phyloP scores from a whole-genome alignment of 441 rosid species.

The Pelargonium australe region DNA sequence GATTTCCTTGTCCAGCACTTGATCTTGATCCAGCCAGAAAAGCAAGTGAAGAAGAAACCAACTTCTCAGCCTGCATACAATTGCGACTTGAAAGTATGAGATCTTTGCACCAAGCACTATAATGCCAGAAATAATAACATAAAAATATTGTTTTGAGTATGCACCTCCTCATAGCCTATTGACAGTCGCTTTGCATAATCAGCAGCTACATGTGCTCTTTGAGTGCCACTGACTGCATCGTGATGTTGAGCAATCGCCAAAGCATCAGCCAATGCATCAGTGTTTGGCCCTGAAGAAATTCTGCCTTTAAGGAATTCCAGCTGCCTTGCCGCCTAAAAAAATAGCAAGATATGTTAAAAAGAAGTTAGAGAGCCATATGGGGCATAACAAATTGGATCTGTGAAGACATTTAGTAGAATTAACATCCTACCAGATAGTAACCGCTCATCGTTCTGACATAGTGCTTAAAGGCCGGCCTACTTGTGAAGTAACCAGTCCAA shows the following conservation, averaged over 20 bases:
- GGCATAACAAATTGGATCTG: not conserved
- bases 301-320: slow-evolving; percentile 83
- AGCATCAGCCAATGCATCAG: slow-evolving; percentile 86
- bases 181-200: slow-evolving; percentile 90
- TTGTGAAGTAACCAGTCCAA: slow-evolving; percentile 97
- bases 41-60: slow-evolving; percentile 76
- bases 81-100: slow-evolving; percentile 1
- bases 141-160: slow-evolving; percentile 9
- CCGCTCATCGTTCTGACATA: slow-evolving; percentile 90
- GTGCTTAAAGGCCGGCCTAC: slow-evolving; percentile 89
- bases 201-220: slow-evolving; percentile 88
- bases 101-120: not conserved
- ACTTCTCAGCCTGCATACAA: slow-evolving; percentile 69
- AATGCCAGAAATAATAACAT: not conserved
- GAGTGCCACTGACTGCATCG: slow-evolving; percentile 93
- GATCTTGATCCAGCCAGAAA: slow-evolving; percentile 49
- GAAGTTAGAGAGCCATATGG: slow-evolving; percentile 15
- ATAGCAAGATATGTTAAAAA: slow-evolving; percentile 13
- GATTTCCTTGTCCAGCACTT: slow-evolving; percentile 25
- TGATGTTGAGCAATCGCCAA: slow-evolving; percentile 96
- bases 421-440: slow-evolving; percentile 83
- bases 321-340: slow-evolving; percentile 79
- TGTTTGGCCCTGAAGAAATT: slow-evolving; percentile 56
- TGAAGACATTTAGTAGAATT: slow-evolving; percentile 17
- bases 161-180: slow-evolving; percentile 81